Base-by-base conservation (phyloP, 805 yeast species). In the Yarrowia osloensis region DNA sequence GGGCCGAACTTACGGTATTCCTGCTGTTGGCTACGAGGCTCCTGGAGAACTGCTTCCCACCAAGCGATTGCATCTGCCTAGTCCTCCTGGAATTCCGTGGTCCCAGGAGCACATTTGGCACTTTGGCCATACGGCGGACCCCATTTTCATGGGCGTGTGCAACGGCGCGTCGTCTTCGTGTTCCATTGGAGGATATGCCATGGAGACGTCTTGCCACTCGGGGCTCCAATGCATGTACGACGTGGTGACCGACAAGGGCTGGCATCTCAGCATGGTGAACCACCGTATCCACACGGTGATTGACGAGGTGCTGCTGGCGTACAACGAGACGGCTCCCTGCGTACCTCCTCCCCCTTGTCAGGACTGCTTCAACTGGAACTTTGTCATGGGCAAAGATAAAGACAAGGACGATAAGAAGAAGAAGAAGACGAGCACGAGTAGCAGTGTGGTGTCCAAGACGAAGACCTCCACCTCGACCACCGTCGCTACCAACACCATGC, bases 71-170 rank as follows among this genome's bases (percentile, higher is more conserved):
- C 98, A 93, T 77, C 81, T 95, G 61, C 99, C 99, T 0, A 83
- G 85, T 79, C 96, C 98, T 1, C 99, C 99, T 0, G 97, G 97
- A 0, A 75, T 90, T 15, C 93, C 97, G 0, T 77, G 80, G 8
- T 84, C 87, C 72, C 79, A 85, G 77, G 98, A 93, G 73, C 88
- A 90, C 70, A 84, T 95, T 11, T 95, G 96, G 96, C 98, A 95
- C 75, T 80, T 95, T 74, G 99, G 99, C 2, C 94, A 95, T 75
- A 95, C 95, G 1, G 98, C 97, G 0, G 99, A 95, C 75, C 99
- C 99, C 1, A 90, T 95, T 1, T 95, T 82, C 73, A 89, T 93
- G 94, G 99, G 99, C 0, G 93, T 91, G 9, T 95, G 99, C 76
- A 92, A 90, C 73, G 99, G 99, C 11, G 96, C 95, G 0, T 86